Evolutionary conservation across 192 early-diverging fungal species (phyloP).

Genomic region (Allomyces arbusculus): DNA sequence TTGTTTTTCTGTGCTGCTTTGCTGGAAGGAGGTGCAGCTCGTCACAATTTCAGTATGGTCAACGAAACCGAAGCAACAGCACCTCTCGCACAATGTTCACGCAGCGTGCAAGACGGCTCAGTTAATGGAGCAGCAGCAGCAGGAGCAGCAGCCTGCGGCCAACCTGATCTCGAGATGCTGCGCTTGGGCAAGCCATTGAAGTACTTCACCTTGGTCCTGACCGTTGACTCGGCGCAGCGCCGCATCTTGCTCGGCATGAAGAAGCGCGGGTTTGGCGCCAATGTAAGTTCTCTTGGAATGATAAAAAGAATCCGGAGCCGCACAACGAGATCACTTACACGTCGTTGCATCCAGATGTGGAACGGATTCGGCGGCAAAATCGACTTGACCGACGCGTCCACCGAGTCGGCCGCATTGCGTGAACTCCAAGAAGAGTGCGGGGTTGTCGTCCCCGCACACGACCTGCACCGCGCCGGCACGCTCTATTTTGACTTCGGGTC

Average conservation of each 20-base stretch:
- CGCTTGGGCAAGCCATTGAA: not conserved
- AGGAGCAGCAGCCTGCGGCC: too few relatives aligned
- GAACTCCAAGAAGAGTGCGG: constrained; percentile 44
- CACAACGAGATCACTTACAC: too few relatives aligned
- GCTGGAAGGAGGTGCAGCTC: too few relatives aligned
- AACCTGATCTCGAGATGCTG: too few relatives aligned
- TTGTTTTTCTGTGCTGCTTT: too few relatives aligned
- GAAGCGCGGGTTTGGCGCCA: constrained; percentile 55
- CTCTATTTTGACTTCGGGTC: constrained; percentile 40
- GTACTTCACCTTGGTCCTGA: not conserved
- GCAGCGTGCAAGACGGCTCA: too few relatives aligned
- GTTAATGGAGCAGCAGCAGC: too few relatives aligned
- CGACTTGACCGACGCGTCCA: constrained; percentile 38
- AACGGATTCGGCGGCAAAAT: constrained; percentile 59
- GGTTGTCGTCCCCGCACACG: constrained; percentile 1
- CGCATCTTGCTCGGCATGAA: constrained; percentile 49
- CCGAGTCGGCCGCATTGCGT: constrained; percentile 29
- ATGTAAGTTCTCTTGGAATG: constrained; percentile 6
- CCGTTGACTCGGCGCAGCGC: not conserved
- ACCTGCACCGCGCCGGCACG: constrained; percentile 25
- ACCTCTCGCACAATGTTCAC: too few relatives aligned
- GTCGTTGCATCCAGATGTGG: not conserved
- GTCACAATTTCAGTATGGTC: too few relatives aligned
- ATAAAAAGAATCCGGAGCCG: too few relatives aligned
- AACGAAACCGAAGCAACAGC: too few relatives aligned